phyloP scores from a whole-genome alignment of 192 early-diverging fungal genomes.

The Backusella tarrabulga region DNA sequence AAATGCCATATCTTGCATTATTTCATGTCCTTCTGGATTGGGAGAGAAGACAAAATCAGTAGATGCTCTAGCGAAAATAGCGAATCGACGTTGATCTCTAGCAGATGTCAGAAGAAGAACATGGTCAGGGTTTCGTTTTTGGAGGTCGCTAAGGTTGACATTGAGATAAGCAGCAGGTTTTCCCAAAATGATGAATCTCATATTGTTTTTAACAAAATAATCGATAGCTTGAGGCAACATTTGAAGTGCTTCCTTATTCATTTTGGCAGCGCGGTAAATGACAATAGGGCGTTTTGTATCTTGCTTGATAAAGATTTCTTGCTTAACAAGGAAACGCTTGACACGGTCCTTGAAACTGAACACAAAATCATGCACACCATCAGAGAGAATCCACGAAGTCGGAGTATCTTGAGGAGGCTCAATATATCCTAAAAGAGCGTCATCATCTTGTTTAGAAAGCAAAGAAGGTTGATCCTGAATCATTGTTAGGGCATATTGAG shows the following conservation, averaged over 20 bases:
- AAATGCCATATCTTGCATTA: constrained; percentile 54
- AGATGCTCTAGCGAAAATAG: constrained; percentile 47
- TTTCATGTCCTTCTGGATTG: constrained; percentile 15
- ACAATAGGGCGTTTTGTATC: constrained; percentile 46
- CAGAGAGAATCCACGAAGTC: constrained; percentile 10
- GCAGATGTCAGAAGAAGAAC: constrained; percentile 30
- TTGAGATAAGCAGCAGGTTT: constrained; percentile 6
- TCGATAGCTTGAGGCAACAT: constrained; percentile 4
- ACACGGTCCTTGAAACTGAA: constrained; percentile 44
- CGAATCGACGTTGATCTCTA: constrained; percentile 46
- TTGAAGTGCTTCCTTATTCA: constrained; percentile 44
- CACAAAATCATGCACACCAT: constrained; percentile 17
- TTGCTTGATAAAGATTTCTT: constrained; percentile 34
- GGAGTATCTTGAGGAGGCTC: neutral
- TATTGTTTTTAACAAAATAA: constrained; percentile 36
- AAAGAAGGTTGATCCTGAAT: constrained; percentile 12
- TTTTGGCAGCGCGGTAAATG: constrained; percentile 50
- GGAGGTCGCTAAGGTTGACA: neutral
- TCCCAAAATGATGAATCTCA: constrained; percentile 35
- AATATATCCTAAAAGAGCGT: neutral
- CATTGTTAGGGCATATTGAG: constrained; percentile 31
- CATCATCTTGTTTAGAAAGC: neutral
- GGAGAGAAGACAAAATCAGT: constrained; percentile 54
- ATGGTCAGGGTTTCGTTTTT: constrained; percentile 23
- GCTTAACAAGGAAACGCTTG: constrained; percentile 42